A percentile compares a stretch with the other conserved stretches of the same genome.
Conservation (phyloP, 78 protist genomes). For the Chrysochromulina parva region DNA sequence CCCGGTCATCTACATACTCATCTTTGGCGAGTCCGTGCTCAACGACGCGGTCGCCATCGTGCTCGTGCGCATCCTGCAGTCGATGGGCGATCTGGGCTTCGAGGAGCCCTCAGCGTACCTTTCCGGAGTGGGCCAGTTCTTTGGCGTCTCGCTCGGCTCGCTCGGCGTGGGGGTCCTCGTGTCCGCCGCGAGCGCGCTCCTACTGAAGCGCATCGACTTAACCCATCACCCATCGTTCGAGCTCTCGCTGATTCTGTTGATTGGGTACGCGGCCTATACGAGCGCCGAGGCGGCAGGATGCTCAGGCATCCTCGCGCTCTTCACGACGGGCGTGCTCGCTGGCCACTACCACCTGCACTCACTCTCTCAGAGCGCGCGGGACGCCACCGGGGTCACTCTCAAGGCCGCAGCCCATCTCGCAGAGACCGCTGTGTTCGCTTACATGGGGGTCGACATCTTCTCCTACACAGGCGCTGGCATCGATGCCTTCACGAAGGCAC, state of each 20-base stretch:
- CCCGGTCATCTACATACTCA: slow-evolving; percentile 32
- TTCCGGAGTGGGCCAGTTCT: not conserved
- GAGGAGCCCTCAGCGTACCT: not conserved
- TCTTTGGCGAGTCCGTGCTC: slow-evolving; percentile 57
- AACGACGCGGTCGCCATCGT: slow-evolving; percentile 57
- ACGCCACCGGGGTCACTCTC: not conserved
- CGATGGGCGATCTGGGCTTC: not conserved
- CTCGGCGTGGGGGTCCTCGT: not conserved
- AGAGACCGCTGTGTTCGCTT: not conserved
- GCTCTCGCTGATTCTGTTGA: not conserved
- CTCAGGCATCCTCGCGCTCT: slow-evolving; percentile 34
- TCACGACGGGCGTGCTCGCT: slow-evolving; percentile 14
- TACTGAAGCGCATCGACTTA: not conserved
- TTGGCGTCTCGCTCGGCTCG: not conserved
- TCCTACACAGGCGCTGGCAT: too few species aligned
- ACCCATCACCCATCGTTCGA: not conserved
- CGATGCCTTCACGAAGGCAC: too few species aligned
- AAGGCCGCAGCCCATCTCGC: not conserved
- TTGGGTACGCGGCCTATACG: not conserved
- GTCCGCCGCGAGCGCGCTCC: not conserved
- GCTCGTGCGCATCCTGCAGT: not conserved
- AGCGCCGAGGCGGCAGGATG: not conserved
- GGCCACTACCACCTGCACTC: not conserved
- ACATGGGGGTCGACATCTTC: not conserved
- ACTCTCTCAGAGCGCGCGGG: not conserved